Base-by-base conservation (phyloP, 768 basidiomycete genomes). In the Naganishia vaughanmartiniae region DNA sequence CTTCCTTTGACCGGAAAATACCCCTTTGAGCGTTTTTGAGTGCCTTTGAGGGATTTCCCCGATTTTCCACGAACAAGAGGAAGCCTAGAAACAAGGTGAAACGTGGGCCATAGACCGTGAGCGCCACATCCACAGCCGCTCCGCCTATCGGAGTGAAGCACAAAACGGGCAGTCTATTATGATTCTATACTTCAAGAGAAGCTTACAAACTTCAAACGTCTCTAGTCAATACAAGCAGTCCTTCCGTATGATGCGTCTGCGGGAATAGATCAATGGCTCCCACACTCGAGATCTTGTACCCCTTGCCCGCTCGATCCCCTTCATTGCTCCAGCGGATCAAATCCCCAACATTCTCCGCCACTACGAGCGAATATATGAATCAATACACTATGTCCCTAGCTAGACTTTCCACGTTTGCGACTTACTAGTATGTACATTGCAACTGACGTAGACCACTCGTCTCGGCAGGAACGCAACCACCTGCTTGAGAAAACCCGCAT, bases 241-340 rank as follows among this genome's bases (percentile, higher is more conserved):
- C 71, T n/a, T 72, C 71, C 7, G 71, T 66, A 42, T 72, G 71
- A 67, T 72, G 71, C 2, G 71, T 72, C 74, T 97, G 93, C 10
- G 95, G 92, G 83, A 98, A 99, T 67, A 99, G 78, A 83, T 98
- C 95, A 74, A 96, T 92, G 42, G 93, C 94, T 72, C 90, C 81
- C 76, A 96, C 74, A 75, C 88, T 91, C 82, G 93, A 90, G 76
- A 99, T 75, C 72, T 86, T 84, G 82, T 96, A 99, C 75, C 82
- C 83, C 75, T 80, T 83, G 46, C 81, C 81, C 4, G 70, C 75
- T 77, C 79, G 69, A 74, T 73, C 73, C 45, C 72, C 83, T 80
- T 82, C 56, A 74, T 82, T 67, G 78, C 82, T 55, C 79, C 74
- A 73, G n/a, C 71, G 67, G 56, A 72, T 58, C 21, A 72, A 34